Conservation (phyloP, 1,284 basidiomycete genomes). For the Coniferiporia sulphurascens region DNA sequence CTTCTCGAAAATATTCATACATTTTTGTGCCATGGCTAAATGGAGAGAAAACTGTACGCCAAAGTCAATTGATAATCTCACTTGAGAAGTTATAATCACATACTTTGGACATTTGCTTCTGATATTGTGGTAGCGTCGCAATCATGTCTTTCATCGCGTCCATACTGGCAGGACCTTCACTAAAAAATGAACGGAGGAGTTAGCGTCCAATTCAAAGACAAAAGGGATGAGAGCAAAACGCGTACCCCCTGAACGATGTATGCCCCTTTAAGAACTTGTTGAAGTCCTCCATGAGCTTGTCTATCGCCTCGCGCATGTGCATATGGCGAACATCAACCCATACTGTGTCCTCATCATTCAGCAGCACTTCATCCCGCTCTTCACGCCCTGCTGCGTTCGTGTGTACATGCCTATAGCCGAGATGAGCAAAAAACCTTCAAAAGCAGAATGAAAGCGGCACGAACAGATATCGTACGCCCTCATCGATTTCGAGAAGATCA, state of each 20-base stretch:
- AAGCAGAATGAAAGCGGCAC: slow-evolving; percentile 25
- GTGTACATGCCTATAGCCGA: slow-evolving; percentile 79
- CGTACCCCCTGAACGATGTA: slow-evolving; percentile 83
- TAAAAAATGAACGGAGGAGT: slow-evolving; percentile 26
- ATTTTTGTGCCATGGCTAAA: slow-evolving; percentile 95
- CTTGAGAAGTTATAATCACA: slow-evolving; percentile 15
- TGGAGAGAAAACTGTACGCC: slow-evolving; percentile 83
- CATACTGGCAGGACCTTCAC: slow-evolving; percentile 79
- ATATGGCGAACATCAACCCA: slow-evolving; percentile 94
- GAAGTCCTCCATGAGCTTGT: slow-evolving; percentile 94
- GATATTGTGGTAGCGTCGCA: slow-evolving; percentile 90
- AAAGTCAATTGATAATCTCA: slow-evolving; percentile 1
- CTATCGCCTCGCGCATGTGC: slow-evolving; percentile 98
- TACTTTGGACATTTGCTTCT: slow-evolving; percentile 92
- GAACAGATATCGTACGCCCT: slow-evolving; percentile 83
- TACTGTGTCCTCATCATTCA: slow-evolving; percentile 84
- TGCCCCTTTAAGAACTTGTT: slow-evolving; percentile 92
- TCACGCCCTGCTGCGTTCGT: slow-evolving; percentile 61
- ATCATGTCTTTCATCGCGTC: slow-evolving; percentile 99
- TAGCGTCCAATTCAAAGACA: not conserved
- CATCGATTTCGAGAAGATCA: slow-evolving; percentile 85
- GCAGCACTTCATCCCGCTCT: slow-evolving; percentile 82
- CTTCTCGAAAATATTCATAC: slow-evolving; percentile 90
- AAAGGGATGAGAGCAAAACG: slow-evolving; percentile 17
- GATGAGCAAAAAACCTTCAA: not conserved